phyloP scores from a whole-genome alignment of 306 rosid species.

The Lupinus albus region DNA sequence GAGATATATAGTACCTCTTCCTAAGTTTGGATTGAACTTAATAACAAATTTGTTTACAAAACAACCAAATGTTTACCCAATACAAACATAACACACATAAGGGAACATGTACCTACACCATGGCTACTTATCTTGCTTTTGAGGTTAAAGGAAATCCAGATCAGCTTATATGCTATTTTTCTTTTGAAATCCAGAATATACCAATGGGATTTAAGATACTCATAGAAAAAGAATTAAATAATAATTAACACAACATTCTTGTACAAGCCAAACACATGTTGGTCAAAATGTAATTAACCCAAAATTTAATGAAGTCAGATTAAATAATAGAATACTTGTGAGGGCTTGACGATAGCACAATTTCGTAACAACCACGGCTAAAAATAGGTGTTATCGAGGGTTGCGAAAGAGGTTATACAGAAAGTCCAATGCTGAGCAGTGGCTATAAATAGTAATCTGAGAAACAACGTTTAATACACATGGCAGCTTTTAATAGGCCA shows the following conservation, averaged over 20 bases:
- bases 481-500: not conserved
- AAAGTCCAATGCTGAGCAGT: not conserved
- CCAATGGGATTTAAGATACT: not conserved
- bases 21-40: not conserved
- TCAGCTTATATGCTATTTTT: not conserved
- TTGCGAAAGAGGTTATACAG: not conserved
- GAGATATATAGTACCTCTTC: not conserved
- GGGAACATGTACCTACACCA: not conserved
- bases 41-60: not conserved
- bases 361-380: not conserved
- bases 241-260: conserved; percentile 4
- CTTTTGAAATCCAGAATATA: not conserved
- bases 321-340: not conserved
- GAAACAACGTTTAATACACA: not conserved
- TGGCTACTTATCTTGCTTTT: not conserved
- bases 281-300: not conserved
- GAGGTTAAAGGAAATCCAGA: conserved; percentile 6
- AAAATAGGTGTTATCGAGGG: not conserved
- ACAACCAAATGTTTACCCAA: conserved; percentile 8
- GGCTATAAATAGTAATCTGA: not conserved
- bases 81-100: not conserved
- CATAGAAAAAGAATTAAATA: not conserved
- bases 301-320: not conserved
- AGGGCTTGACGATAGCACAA: not conserved
- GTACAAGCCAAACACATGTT: not conserved